These are phyloP conservation scores for Neofusicoccum umdonicola DNA, from an alignment of 2,329 filamentous ascomycete species.

Conservation along the genomic window DNA sequence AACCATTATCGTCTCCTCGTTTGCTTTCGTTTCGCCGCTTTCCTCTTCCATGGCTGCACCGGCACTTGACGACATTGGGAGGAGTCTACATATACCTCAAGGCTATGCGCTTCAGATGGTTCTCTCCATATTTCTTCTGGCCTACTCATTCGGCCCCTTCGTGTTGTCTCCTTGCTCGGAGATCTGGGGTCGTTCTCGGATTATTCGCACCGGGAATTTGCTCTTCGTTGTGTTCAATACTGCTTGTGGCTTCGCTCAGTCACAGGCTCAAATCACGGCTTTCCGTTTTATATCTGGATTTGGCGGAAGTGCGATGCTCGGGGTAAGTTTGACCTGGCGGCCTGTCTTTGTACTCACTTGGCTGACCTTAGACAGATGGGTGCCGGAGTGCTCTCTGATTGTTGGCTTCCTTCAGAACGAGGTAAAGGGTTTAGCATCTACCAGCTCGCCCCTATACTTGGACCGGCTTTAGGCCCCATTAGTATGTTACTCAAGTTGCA, in stretches of 20 bases:
- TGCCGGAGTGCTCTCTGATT: constrained; percentile 47
- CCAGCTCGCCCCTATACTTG: constrained; percentile 62
- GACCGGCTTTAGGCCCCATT: constrained; percentile 65
- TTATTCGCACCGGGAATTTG: constrained; percentile 38
- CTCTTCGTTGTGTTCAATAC: constrained; percentile 37
- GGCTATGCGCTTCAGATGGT: constrained; percentile 25
- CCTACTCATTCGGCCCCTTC: constrained; percentile 40
- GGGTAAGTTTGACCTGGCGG: constrained; percentile 29
- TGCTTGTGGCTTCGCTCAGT: constrained; percentile 40
- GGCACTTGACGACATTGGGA: constrained; percentile 30
- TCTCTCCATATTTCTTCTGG: constrained; percentile 40
- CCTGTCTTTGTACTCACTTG: no score
- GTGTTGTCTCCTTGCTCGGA: constrained; percentile 39
- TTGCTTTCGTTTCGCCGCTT: constrained; percentile 41
- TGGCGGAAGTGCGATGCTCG: constrained; percentile 38
- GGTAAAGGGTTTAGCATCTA: constrained; percentile 64
- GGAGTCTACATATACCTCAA: constrained; percentile 36
- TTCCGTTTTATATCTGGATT: constrained; percentile 38
- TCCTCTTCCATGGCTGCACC: constrained; percentile 42
- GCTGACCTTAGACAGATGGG: constrained; percentile 5
- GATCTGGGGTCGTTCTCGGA: constrained; percentile 33
- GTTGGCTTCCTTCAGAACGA: constrained; percentile 60
- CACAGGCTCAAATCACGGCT: constrained; percentile 31
- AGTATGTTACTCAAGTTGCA: constrained; percentile 21
- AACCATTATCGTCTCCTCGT: constrained; percentile 43